Percentiles rank a stretch among this genome's conserved stretches.
phyloP scores from a whole-genome alignment of 495 filamentous ascomycete species.

The Xylaria flabelliformis region DNA sequence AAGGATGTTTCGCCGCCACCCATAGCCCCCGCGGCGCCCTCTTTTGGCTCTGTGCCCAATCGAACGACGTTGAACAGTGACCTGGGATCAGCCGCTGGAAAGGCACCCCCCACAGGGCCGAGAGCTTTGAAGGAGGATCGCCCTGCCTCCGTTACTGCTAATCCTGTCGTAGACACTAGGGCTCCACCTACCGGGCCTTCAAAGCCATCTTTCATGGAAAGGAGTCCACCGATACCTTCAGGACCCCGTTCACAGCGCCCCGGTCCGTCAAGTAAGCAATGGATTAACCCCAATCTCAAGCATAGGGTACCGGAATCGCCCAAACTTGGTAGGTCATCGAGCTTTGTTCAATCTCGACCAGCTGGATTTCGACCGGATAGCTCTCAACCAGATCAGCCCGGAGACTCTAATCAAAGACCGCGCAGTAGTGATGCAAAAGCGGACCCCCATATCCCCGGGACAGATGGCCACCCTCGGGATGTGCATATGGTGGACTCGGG shows the following conservation, averaged over 20 bases:
- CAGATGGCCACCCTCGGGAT: slow-evolving; percentile 43
- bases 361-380: slow-evolving; percentile 50
- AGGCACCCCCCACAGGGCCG: slow-evolving; percentile 58
- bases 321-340: slow-evolving; percentile 50
- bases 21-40: slow-evolving; percentile 80
- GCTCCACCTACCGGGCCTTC: slow-evolving; percentile 52
- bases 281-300: slow-evolving; percentile 62
- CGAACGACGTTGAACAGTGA: slow-evolving; percentile 47
- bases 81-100: slow-evolving; percentile 46
- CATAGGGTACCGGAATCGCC: slow-evolving; percentile 55
- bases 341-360: slow-evolving; percentile 48
- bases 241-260: slow-evolving; percentile 60
- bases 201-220: slow-evolving; percentile 57
- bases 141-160: slow-evolving; percentile 43
- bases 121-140: slow-evolving; percentile 57
- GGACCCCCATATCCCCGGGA: slow-evolving; percentile 36
- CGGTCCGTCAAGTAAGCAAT: slow-evolving; percentile 62
- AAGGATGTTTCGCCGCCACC: slow-evolving; percentile 70
- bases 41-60: slow-evolving; percentile 72
- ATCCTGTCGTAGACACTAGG: slow-evolving; percentile 40
- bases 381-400: slow-evolving; percentile 49
- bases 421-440: slow-evolving; percentile 55
- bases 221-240: slow-evolving; percentile 58
- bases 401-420: slow-evolving; percentile 48
- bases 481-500: slow-evolving; percentile 43